Percentiles rank a stretch among this genome's conserved stretches.
Conservation (phyloP, 2,329 filamentous ascomycete genomes). For the Ophiostoma angusticollis region DNA sequence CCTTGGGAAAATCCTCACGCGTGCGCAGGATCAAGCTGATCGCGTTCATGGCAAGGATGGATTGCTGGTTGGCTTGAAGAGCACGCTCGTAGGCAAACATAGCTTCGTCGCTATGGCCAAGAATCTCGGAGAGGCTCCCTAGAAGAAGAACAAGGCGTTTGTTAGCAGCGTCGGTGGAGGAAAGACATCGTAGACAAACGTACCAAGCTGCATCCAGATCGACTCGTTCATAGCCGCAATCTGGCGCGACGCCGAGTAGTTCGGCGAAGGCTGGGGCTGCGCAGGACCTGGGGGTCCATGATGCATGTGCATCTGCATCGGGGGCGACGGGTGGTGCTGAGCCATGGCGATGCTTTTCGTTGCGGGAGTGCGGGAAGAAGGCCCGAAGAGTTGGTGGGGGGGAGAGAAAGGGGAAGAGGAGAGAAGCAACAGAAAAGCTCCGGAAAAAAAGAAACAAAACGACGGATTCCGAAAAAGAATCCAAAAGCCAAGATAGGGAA, state of each 20-base stretch:
- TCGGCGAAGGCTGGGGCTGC: slow-evolving; percentile 29
- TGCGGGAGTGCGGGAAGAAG: slow-evolving; percentile 1
- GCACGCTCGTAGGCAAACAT: slow-evolving; percentile 86
- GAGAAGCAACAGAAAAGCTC: neutral
- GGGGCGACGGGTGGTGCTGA: slow-evolving; percentile 70
- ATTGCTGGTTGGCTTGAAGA: slow-evolving; percentile 75
- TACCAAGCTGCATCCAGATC: slow-evolving; percentile 90
- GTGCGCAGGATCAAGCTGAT: slow-evolving; percentile 85
- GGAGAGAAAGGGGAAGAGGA: neutral
- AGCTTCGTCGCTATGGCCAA: slow-evolving; percentile 80
- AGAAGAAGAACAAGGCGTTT: neutral
- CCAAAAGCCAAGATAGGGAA: neutral
- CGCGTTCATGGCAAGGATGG: slow-evolving; percentile 81
- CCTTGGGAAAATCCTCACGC: slow-evolving; percentile 86
- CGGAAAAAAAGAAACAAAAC: neutral
- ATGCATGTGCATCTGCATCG: slow-evolving; percentile 57
- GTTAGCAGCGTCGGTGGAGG: neutral
- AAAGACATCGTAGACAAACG: too few relatives aligned
- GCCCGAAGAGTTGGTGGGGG: slow-evolving; percentile 3
- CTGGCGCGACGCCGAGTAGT: slow-evolving; percentile 56
- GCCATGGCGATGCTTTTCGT: slow-evolving; percentile 37
- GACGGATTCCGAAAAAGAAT: neutral
- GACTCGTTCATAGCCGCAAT: slow-evolving; percentile 70
- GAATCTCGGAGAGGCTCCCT: slow-evolving; percentile 78
- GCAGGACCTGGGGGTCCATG: slow-evolving; percentile 46